Base-by-base conservation (phyloP, 768 basidiomycete genomes). In the Tricholoma furcatifolium region DNA sequence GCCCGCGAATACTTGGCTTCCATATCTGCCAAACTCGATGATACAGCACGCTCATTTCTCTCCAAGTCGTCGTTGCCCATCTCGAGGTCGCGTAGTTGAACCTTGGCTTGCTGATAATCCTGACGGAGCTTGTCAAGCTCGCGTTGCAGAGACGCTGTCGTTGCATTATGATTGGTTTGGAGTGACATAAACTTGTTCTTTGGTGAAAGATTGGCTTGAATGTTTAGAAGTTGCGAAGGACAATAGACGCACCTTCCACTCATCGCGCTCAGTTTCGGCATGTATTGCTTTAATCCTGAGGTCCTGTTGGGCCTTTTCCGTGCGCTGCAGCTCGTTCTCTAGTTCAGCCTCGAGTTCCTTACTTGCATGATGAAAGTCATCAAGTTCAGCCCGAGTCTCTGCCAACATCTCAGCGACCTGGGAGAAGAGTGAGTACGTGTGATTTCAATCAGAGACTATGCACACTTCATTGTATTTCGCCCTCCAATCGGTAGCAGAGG, bases 61-160 rank as follows among this genome's bases (percentile, higher is more conserved):
- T 98, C 97, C 53, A 99, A 77, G 71, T 98, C 95, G 63, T 99
- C 97, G 63, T 97, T 98, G 43, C 96, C 96, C 84, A 98, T 89
- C 71, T 98, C 96, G 27, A 97, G 76, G 67, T 98, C 92, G 18
- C 91, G 82, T 15, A 93, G 72, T 64, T 88, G 85, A 18, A 88
- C 73, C 69, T 89, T 89, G 55, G 81, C 69, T 45, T 76, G 75
- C 64, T 88, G 87, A 57, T 86, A 79, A 54, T 87, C 84, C 63
- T 88, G 84, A 51, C 92, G 81, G 34, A 91, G 76, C 51, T 81
- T 83, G 62, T 96, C 93, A 41, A 95, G 77, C 70, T 98, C 91
- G 52, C 91, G 87, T 69, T 98, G 96, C 57, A 99, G 81, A 48
- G 93, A 93, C 2, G 88, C 84, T 4, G 88, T 88, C 0, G 92